Evolutionary conservation across 345 rosid species (phyloP).

Genomic region (Eucalyptus grandis): DNA sequence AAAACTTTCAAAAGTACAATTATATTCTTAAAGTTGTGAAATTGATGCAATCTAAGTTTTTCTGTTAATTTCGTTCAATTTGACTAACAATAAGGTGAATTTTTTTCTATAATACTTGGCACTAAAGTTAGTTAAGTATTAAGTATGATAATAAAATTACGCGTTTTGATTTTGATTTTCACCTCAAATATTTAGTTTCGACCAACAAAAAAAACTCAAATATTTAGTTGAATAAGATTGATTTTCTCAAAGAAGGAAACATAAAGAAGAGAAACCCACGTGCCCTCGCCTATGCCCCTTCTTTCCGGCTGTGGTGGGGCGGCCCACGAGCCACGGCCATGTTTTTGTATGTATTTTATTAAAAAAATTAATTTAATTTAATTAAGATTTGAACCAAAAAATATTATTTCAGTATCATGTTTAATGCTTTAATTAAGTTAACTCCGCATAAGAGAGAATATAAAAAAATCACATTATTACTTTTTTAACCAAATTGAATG

Average conservation of each 20-base stretch:
- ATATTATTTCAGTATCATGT: too few relatives aligned
- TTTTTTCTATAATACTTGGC: too few relatives aligned
- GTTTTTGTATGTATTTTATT: background rate
- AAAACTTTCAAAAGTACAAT: too few relatives aligned
- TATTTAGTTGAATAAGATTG: background rate
- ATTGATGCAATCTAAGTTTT: accelerated
- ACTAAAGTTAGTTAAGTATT: too few relatives aligned
- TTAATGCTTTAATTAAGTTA: background rate
- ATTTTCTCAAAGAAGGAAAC: background rate
- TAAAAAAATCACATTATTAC: background rate
- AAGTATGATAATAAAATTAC: too few relatives aligned
- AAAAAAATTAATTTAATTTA: too few relatives aligned
- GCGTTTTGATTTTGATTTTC: too few relatives aligned
- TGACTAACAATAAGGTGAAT: too few relatives aligned
- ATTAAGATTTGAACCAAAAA: background rate
- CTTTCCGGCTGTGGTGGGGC: background rate
- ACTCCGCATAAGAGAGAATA: background rate
- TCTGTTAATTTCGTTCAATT: accelerated
- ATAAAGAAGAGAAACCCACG: background rate
- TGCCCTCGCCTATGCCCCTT: background rate
- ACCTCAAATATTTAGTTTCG: too few relatives aligned
- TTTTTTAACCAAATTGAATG: too few relatives aligned
- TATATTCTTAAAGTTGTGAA: too few relatives aligned
- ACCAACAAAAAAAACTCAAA: too few relatives aligned
- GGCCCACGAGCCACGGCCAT: background rate